These are phyloP conservation scores for Dactylis glomerata DNA, from an alignment of 176 grass and related monocot genomes.

Conservation along the genomic window DNA sequence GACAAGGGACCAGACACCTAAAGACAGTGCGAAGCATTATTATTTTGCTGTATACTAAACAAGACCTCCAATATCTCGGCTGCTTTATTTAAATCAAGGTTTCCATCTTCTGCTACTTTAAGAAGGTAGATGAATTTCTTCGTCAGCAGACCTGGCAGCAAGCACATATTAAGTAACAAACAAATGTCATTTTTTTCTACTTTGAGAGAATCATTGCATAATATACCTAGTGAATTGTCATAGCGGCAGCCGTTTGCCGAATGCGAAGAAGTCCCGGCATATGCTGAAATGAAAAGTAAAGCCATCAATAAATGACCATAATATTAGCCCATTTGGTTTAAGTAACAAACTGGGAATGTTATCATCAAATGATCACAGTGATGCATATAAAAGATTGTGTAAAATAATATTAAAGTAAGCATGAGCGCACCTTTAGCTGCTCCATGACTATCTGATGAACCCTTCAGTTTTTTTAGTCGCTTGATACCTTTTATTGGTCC, in stretches of 20 bases:
- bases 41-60: slow-evolving; percentile 9
- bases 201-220: not conserved
- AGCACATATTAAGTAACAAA: slow-evolving; percentile 19
- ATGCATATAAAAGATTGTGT: not conserved
- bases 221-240: slow-evolving; percentile 83
- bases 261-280: slow-evolving; percentile 29
- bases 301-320: slow-evolving; percentile 3
- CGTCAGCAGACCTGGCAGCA: slow-evolving; percentile 75
- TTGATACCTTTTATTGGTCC: slow-evolving; percentile 40
- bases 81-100: slow-evolving; percentile 96
- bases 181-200: not conserved
- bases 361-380: slow-evolving; percentile 9
- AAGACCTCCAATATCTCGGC: slow-evolving; percentile 70
- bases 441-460: slow-evolving; percentile 32
- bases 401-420: slow-evolving; percentile 3
- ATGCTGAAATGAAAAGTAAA: slow-evolving; percentile 58
- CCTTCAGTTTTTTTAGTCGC: slow-evolving; percentile 44
- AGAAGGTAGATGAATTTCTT: slow-evolving; percentile 91
- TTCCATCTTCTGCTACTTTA: slow-evolving; percentile 76
- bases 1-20: not conserved
- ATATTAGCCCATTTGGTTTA: not conserved
- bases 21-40: slow-evolving; percentile 15
- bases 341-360: not conserved
- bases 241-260: slow-evolving; percentile 60
- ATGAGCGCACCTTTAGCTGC: slow-evolving; percentile 39